A percentile compares a stretch with the other conserved stretches of the same genome.
Evolutionary conservation across 495 filamentous ascomycete species (phyloP).

Genomic region (Talaromyces proteolyticus): DNA sequence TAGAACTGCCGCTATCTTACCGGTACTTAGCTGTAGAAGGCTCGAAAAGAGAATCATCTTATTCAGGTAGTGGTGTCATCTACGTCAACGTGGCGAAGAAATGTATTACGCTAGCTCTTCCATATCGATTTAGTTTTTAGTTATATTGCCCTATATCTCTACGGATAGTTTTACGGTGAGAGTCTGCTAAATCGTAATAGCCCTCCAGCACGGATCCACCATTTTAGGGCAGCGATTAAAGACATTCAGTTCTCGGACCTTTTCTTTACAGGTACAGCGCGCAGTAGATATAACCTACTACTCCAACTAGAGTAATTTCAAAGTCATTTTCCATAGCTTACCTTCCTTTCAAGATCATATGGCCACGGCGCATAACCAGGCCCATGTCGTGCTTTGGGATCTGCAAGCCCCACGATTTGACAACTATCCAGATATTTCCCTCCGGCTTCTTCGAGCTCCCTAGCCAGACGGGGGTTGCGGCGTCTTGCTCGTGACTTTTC

Average conservation of each 20-base stretch:
- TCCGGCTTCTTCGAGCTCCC: conserved; percentile 29
- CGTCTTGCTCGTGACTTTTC: conserved; percentile 26
- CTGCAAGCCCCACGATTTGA: conserved; percentile 7
- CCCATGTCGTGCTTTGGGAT: neutral
- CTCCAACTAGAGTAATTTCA: neutral
- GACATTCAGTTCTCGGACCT: neutral
- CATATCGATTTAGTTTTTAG: neutral
- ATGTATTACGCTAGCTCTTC: no score
- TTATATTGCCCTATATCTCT: neutral
- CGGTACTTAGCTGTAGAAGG: neutral
- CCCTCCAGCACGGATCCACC: neutral
- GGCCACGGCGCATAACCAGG: neutral
- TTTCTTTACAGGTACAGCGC: neutral
- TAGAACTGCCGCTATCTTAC: neutral
- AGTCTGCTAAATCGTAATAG: neutral
- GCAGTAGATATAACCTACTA: neutral
- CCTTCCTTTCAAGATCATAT: neutral
- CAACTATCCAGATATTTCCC: conserved; percentile 34
- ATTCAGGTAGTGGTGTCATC: neutral
- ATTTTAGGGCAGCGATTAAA: neutral
- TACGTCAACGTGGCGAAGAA: neutral
- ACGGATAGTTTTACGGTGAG: neutral
- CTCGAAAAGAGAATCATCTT: neutral
- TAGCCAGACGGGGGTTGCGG: conserved; percentile 34
- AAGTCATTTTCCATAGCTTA: neutral